Evolutionary conservation across 192 early-diverging fungal genomes (phyloP).

Genomic region (Coemansia sp.): DNA sequence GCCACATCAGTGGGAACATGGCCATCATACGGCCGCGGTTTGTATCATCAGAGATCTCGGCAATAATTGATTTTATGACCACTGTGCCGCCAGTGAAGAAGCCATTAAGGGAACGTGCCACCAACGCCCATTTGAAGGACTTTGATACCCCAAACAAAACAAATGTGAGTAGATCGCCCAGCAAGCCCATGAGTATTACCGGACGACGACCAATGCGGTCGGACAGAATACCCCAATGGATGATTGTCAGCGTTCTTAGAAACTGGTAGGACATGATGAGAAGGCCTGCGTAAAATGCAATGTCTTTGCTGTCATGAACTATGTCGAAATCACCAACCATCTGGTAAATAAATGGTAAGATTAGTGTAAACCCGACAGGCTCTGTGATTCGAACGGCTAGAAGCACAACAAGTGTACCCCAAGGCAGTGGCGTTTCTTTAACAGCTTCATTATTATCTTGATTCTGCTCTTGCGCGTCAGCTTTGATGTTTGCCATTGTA

Average conservation of each 20-base stretch:
- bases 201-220: conserved; percentile 76
- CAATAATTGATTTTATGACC: conserved; percentile 75
- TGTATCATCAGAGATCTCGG: conserved; percentile 75
- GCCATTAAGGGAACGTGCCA: conserved; percentile 60
- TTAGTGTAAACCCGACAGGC: conserved; percentile 68
- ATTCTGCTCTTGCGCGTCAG: neutral
- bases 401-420: conserved; percentile 23
- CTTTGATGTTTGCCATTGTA: neutral
- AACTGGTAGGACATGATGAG: conserved; percentile 46
- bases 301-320: conserved; percentile 62
- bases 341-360: conserved; percentile 57
- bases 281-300: conserved; percentile 67
- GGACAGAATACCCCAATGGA: conserved; percentile 64
- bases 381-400: conserved; percentile 54
- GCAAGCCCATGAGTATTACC: conserved; percentile 67
- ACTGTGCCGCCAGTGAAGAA: conserved; percentile 69
- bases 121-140: conserved; percentile 42
- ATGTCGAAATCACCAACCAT: conserved; percentile 67
- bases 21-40: conserved; percentile 71
- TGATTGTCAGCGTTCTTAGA: conserved; percentile 43
- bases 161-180: conserved; percentile 66
- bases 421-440: conserved; percentile 41
- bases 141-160: conserved; percentile 68
- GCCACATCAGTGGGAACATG: conserved; percentile 68
- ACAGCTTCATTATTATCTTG: neutral